Conservation (phyloP, 2,329 filamentous ascomycete species). For the Coniochaeta prunicola region DNA sequence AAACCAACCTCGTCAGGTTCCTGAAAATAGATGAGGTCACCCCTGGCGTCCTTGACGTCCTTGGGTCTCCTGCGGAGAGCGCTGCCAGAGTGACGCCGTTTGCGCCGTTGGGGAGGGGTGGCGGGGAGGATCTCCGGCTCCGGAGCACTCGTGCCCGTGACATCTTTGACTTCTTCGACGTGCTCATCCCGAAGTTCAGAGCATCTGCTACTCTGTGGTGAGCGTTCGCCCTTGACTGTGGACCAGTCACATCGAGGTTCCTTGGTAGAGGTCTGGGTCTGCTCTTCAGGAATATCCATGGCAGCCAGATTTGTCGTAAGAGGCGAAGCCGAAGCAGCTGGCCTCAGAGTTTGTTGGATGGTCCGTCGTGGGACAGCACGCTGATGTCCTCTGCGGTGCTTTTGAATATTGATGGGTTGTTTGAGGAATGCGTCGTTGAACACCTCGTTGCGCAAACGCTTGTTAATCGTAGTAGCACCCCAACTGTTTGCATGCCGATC, state of each 20-base stretch:
- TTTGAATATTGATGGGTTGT: slow-evolving; percentile 73
- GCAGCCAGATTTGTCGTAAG: neutral
- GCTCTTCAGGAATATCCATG: neutral
- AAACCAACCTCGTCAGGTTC: slow-evolving; percentile 81
- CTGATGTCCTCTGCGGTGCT: slow-evolving; percentile 60
- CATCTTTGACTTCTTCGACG: slow-evolving; percentile 37
- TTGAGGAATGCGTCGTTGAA: slow-evolving; percentile 88
- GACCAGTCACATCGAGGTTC: neutral
- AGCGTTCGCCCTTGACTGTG: neutral
- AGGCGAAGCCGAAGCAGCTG: slow-evolving; percentile 8
- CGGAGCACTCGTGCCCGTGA: slow-evolving; percentile 58
- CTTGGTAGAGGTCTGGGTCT: too few relatives aligned
- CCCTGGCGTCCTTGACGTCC: slow-evolving; percentile 62
- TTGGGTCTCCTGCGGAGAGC: slow-evolving; percentile 68
- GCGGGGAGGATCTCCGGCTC: slow-evolving; percentile 49
- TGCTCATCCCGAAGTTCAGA: slow-evolving; percentile 21
- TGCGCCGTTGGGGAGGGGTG: slow-evolving; percentile 37
- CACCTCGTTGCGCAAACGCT: slow-evolving; percentile 79
- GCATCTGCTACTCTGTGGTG: slow-evolving; percentile 7
- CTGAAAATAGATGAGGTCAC: slow-evolving; percentile 85
- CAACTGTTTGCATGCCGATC: slow-evolving; percentile 60
- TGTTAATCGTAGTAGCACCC: slow-evolving; percentile 90
- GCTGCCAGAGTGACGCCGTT: slow-evolving; percentile 79
- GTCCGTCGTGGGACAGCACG: slow-evolving; percentile 41
- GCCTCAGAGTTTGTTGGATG: slow-evolving; percentile 37